phyloP scores from a whole-genome alignment of 2,329 filamentous ascomycete species.

The Amylocarpus encephaloides region DNA sequence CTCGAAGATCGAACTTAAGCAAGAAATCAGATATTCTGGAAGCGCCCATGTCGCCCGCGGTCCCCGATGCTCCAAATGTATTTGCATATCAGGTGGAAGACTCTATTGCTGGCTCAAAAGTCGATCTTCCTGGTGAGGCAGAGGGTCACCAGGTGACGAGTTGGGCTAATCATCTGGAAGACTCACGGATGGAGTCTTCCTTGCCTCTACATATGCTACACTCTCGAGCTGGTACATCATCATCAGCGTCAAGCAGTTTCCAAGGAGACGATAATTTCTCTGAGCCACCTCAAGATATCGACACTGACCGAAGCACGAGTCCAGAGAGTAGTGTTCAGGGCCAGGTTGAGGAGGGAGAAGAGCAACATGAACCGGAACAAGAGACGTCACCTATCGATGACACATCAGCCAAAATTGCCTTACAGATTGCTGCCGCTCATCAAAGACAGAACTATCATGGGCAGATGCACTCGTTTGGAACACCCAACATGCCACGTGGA shows the following conservation, averaged over 20 bases:
- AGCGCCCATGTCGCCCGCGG: slow-evolving; percentile 27
- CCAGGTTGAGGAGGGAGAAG: slow-evolving; percentile 12
- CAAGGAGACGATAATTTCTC: slow-evolving; percentile 34
- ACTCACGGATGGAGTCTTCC: slow-evolving; percentile 6
- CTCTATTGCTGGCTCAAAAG: slow-evolving; percentile 8
- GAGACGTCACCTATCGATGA: slow-evolving; percentile 14
- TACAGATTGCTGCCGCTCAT: slow-evolving; percentile 29
- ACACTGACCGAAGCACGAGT: slow-evolving; percentile 41
- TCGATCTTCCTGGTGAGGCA: slow-evolving; percentile 3
- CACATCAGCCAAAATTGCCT: slow-evolving; percentile 27
- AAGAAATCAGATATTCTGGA: slow-evolving; percentile 18
- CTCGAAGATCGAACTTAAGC: slow-evolving; percentile 14
- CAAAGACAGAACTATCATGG: slow-evolving; percentile 25
- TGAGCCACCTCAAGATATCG: slow-evolving; percentile 28
- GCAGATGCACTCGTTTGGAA: slow-evolving; percentile 22
- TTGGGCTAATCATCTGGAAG: slow-evolving; percentile 4
- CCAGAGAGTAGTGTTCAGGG: slow-evolving; percentile 37
- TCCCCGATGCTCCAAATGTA: slow-evolving; percentile 27
- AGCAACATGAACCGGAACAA: slow-evolving; percentile 1
- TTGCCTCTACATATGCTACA: slow-evolving; percentile 19
- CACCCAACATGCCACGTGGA: slow-evolving; percentile 37
- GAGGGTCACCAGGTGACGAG: background rate
- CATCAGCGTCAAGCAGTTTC: slow-evolving; percentile 28
- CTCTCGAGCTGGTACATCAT: slow-evolving; percentile 29
- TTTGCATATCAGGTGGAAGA: slow-evolving; percentile 24